phyloP scores from a whole-genome alignment of 1,284 basidiomycete species.

The Hymenochaete sp. region DNA sequence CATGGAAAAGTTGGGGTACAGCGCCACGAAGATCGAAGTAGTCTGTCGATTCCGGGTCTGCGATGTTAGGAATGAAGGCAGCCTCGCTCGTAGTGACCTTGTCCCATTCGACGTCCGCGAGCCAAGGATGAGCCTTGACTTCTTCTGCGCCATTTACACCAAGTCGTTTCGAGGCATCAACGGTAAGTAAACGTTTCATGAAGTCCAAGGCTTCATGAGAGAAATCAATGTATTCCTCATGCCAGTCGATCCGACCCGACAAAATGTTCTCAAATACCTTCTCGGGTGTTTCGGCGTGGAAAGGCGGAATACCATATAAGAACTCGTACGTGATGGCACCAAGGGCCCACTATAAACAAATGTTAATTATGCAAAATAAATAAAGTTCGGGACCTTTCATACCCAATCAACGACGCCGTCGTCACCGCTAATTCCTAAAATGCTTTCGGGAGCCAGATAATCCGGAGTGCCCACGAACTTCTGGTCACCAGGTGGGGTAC shows the following conservation, averaged over 20 bases:
- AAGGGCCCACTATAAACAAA: constrained; percentile 74
- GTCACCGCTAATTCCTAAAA: constrained; percentile 91
- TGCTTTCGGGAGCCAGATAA: constrained; percentile 94
- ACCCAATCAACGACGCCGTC: constrained; percentile 98
- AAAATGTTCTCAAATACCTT: constrained; percentile 99
- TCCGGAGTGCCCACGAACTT: constrained; percentile 97
- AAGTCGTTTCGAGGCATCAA: constrained; percentile 73
- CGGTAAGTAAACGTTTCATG: constrained; percentile 82
- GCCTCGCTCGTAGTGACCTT: constrained; percentile 83
- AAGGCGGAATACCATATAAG: constrained; percentile 93
- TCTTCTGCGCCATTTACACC: constrained; percentile 87
- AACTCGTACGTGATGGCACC: constrained; percentile 99
- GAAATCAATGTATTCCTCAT: constrained; percentile 86
- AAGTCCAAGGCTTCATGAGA: constrained; percentile 86
- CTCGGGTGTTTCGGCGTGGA: constrained; percentile 94
- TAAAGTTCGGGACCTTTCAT: constrained; percentile 25
- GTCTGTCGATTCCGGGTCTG: constrained; percentile 96
- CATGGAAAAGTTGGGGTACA: constrained; percentile 80
- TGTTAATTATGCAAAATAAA: constrained; percentile 3
- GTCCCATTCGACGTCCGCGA: constrained; percentile 88
- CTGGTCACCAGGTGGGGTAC: constrained; percentile 74
- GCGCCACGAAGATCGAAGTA: constrained; percentile 98
- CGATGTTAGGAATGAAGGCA: constrained; percentile 91
- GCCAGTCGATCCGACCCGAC: constrained; percentile 94
- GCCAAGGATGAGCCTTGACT: constrained; percentile 90